Evolutionary conservation across 1,139 yeast species (phyloP).

Genomic region (Saccharomyces hybrid): DNA sequence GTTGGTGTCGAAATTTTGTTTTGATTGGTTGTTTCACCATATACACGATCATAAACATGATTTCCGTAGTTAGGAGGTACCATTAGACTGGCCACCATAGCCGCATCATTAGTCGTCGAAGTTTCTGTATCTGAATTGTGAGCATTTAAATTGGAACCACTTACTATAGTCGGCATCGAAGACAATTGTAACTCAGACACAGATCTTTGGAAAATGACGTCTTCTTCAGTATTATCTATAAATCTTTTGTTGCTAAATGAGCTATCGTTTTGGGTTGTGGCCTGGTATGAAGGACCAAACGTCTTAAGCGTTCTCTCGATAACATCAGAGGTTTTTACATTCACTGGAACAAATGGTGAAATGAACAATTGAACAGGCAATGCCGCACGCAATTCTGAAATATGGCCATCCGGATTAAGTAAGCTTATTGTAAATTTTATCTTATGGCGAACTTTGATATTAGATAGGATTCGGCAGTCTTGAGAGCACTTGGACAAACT

Average conservation of each 20-base stretch:
- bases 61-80: conserved; percentile 90
- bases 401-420: conserved; percentile 53
- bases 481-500: conserved; percentile 72
- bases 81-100: conserved; percentile 28
- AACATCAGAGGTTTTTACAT: conserved; percentile 40
- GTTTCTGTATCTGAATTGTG: not conserved
- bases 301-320: conserved; percentile 7
- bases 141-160: not conserved
- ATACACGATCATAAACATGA: conserved; percentile 78
- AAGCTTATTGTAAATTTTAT: conserved; percentile 49
- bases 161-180: conserved; percentile 2
- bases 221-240: conserved; percentile 12
- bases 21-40: conserved; percentile 48
- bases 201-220: conserved; percentile 29
- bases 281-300: conserved; percentile 5
- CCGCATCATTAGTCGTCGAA: conserved; percentile 14
- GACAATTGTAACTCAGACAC: conserved; percentile 23
- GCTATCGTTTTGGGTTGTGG: conserved; percentile 2
- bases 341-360: conserved; percentile 72
- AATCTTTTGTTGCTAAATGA: conserved; percentile 2
- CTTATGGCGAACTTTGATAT: conserved; percentile 54
- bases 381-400: conserved; percentile 63
- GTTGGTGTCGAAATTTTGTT: conserved; percentile 7
- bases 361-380: conserved; percentile 55
- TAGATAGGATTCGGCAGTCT: conserved; percentile 61